A percentile compares a stretch with the other conserved stretches of the same genome.
These are phyloP conservation scores for Biscogniauxia marginata DNA, from an alignment of 2,329 filamentous ascomycete genomes.

Conservation along the genomic window DNA sequence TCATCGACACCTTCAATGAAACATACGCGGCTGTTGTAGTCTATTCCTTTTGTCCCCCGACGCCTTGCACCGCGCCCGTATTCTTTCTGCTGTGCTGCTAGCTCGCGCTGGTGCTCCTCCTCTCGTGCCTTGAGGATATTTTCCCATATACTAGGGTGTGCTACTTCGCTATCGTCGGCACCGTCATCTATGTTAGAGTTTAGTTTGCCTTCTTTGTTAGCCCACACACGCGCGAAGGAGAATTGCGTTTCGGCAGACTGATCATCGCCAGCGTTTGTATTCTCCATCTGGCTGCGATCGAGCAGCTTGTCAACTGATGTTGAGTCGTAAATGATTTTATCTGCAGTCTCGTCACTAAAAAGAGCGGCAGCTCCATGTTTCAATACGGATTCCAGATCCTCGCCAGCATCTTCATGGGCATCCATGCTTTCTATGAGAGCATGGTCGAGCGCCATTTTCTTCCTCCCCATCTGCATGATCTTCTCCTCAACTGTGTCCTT, in stretches of 20 bases:
- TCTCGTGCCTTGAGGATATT: slow-evolving; percentile 83
- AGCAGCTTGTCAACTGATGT: slow-evolving; percentile 84
- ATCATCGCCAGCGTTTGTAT: slow-evolving; percentile 63
- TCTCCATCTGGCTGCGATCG: slow-evolving; percentile 80
- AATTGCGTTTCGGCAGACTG: slow-evolving; percentile 75
- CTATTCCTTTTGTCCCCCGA: slow-evolving; percentile 49
- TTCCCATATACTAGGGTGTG: slow-evolving; percentile 74
- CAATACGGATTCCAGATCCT: slow-evolving; percentile 84
- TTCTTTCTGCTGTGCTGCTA: slow-evolving; percentile 66
- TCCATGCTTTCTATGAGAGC: slow-evolving; percentile 92
- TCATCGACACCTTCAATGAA: slow-evolving; percentile 28
- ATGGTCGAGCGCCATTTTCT: slow-evolving; percentile 94
- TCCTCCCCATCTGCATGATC: slow-evolving; percentile 92
- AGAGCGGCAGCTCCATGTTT: slow-evolving; percentile 83
- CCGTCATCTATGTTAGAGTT: slow-evolving; percentile 58
- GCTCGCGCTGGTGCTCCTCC: slow-evolving; percentile 70
- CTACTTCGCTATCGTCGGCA: slow-evolving; percentile 48
- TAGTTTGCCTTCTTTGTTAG: slow-evolving; percentile 71
- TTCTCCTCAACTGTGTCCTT: slow-evolving; percentile 88
- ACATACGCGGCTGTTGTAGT: slow-evolving; percentile 43
- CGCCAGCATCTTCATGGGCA: slow-evolving; percentile 71
- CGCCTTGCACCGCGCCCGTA: slow-evolving; percentile 83
- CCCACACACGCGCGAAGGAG: slow-evolving; percentile 88
- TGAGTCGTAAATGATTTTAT: slow-evolving; percentile 78
- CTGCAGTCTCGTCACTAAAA: slow-evolving; percentile 71